Conservation (phyloP, 495 filamentous ascomycete genomes). For the Pseudevernia furfuracea region DNA sequence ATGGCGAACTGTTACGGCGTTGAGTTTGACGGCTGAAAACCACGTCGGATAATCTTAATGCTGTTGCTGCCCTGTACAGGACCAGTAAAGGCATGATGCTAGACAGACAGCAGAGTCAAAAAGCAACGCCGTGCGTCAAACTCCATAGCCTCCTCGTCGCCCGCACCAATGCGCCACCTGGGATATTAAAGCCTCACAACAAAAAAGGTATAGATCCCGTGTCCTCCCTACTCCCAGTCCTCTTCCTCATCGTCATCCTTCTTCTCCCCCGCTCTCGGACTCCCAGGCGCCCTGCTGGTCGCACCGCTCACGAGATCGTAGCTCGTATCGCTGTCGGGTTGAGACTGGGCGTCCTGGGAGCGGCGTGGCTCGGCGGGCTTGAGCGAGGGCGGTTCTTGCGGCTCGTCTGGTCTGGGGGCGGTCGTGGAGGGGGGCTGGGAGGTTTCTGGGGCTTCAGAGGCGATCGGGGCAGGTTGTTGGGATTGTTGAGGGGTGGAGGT, state of each 20-base stretch:
- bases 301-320: constrained; percentile 89
- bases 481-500: constrained; percentile 40
- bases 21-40: background rate
- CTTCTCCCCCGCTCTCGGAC: constrained; percentile 59
- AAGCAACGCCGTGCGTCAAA: background rate
- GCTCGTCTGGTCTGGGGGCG: constrained; percentile 27
- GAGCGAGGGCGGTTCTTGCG: constrained; percentile 15
- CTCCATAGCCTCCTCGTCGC: background rate
- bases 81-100: background rate
- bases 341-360: constrained; percentile 78
- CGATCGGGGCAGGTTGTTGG: constrained; percentile 11
- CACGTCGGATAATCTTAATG: background rate
- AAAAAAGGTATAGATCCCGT: background rate
- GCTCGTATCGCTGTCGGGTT: constrained; percentile 82
- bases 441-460: constrained; percentile 31
- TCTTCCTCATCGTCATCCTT: constrained; percentile 57
- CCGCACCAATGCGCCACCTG: background rate
- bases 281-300: constrained; percentile 67
- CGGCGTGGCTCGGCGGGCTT: constrained; percentile 45
- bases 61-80: background rate
- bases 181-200: background rate
- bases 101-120: background rate
- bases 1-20: background rate
- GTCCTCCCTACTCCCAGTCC: constrained; percentile 65
- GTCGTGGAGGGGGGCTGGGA: constrained; percentile 43